Conservation (phyloP, 108 stramenopile genomes). For the Tribonema minus region DNA sequence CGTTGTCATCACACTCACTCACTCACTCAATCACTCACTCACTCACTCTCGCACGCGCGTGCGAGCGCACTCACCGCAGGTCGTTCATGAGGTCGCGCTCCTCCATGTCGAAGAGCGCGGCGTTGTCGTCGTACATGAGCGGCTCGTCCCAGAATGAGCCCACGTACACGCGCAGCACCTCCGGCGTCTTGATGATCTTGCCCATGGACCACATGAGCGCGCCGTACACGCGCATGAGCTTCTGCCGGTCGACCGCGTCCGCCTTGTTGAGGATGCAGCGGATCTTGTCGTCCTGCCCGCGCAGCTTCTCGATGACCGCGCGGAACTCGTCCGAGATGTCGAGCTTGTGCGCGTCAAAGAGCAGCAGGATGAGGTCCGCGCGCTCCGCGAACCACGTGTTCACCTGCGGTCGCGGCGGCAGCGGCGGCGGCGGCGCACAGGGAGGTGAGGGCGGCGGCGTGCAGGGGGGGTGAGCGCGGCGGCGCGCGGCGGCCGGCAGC, state of each 20-base stretch:
- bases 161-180: conserved; percentile 67
- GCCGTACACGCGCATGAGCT: conserved; percentile 73
- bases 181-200: conserved; percentile 69
- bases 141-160: conserved; percentile 73
- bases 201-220: conserved; percentile 68
- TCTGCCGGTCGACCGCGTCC: conserved; percentile 71
- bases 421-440: not conserved
- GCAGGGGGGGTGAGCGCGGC: not conserved
- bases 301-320: conserved; percentile 67
- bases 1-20: conserved; percentile 49
- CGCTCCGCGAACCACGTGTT: conserved; percentile 98
- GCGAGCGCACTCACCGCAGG: conserved; percentile 9
- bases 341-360: conserved; percentile 87
- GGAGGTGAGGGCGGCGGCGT: not conserved
- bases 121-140: conserved; percentile 59
- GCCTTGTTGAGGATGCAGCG: conserved; percentile 78
- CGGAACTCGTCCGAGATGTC: conserved; percentile 79
- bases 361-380: conserved; percentile 90
- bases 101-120: conserved; percentile 69
- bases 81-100: conserved; percentile 67
- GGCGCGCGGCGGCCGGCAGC: not conserved
- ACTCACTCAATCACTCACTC: not conserved
- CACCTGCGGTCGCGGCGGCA: conserved; percentile 44
- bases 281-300: conserved; percentile 70
- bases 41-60: not conserved